Evolutionary conservation across 2,329 filamentous ascomycete genomes (phyloP), one percentile per base, ranked within the genome.

Genomic region (Verticillium tricorpus): DNA sequence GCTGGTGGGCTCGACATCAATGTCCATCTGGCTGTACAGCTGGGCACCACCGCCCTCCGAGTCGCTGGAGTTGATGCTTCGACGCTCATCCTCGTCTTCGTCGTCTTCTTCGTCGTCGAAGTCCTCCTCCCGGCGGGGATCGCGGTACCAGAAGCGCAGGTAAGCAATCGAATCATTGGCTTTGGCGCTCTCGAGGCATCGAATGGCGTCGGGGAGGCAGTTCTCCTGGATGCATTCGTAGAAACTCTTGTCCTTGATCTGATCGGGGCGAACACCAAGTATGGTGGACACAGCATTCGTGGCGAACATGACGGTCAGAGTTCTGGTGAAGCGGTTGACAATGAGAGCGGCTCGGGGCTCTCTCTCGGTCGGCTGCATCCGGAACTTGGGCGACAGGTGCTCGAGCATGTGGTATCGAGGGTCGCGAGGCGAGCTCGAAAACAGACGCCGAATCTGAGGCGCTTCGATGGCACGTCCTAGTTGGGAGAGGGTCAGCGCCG

Each of bases 141-240:
- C 89, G 60, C 90, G 84, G 69, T 90, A 94, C 84, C 88, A 91
- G 73, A 96, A 96, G 19, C 92, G 89, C 63, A 96, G 80, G 69
- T 96, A 96, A 2, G 92, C 92, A 69, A 96, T 95, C 2, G 92
- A 96, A 72, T 96, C 91, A 69, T 96, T 96, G 32, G 89, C 89
- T 72, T 96, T 96, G 25, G 92, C 92, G 66, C 89, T 90, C 74
- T 96, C 92, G 35, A 96, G 76, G 68, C 90, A 93, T 64, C 86
- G 85, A 37, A 94, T 86, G 3, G 91, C 91, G 67, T 95, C 90
- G 9, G 84, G 79, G 32, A 95, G 79, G 67, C 91, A 95, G 64
- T 87, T 89, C 67, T 91, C 86, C 62, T 90, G 85, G 58, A 96
- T 95, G 70, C 90, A 94, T 68, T 92, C 90, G 73, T 96, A 96